These are phyloP conservation scores for Solanum sejunctum DNA, from an alignment of 257 asterid species.

Conservation along the genomic window DNA sequence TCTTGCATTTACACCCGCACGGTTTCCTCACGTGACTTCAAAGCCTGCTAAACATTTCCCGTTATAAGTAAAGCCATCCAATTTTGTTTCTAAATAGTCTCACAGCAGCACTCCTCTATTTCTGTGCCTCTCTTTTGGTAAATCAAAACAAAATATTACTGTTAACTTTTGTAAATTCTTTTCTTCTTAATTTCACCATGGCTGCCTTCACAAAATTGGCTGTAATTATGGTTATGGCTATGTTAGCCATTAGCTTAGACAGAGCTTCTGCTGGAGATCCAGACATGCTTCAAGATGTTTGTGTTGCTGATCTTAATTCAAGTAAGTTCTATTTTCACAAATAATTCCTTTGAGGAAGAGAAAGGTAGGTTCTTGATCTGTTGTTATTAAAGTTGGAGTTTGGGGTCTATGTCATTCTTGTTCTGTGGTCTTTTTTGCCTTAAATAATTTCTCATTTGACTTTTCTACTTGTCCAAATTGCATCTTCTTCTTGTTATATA, in stretches of 20 bases:
- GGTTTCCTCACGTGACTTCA: not conserved
- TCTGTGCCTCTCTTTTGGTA: not conserved
- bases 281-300: slow-evolving; percentile 49
- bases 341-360: not conserved
- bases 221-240: not conserved
- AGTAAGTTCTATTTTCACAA: slow-evolving; percentile 5
- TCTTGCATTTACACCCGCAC: not conserved
- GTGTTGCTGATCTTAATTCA: slow-evolving; percentile 54
- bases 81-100: not conserved
- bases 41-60: not conserved
- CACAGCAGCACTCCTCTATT: not conserved
- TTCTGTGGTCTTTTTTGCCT: not conserved
- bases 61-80: slow-evolving; percentile 5
- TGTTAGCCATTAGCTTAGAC: not conserved
- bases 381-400: not conserved
- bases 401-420: not conserved
- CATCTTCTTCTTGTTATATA: not conserved
- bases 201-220: not conserved
- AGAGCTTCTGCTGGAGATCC: slow-evolving; percentile 31
- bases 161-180: too few relatives aligned
- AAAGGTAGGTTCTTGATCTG: not conserved
- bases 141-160: not conserved
- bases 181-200: not conserved
- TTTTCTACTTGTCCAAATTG: not conserved
- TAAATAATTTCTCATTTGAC: not conserved